These are phyloP conservation scores for Choiromyces venosus DNA, from an alignment of 495 filamentous ascomycete genomes.

Conservation along the genomic window DNA sequence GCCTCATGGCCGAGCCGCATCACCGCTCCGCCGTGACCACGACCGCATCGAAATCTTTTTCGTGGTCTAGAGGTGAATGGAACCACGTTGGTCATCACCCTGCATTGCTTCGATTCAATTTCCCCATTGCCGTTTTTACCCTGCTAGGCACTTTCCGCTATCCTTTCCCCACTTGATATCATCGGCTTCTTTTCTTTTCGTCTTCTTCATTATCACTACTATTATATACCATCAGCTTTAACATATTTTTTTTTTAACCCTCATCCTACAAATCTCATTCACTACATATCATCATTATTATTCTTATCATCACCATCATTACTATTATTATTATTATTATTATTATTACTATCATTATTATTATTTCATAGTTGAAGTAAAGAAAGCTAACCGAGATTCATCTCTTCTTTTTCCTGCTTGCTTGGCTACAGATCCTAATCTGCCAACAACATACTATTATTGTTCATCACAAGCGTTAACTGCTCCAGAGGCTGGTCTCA, in stretches of 20 bases:
- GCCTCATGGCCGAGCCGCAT: slow-evolving; percentile 38
- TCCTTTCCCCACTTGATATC: background rate
- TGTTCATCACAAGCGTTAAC: background rate
- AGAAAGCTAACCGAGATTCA: background rate
- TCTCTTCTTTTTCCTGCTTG: too few species aligned
- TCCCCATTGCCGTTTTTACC: background rate
- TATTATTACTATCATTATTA: background rate
- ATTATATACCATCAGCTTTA: background rate
- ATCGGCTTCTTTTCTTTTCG: background rate
- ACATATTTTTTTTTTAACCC: background rate
- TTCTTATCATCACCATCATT: too few species aligned
- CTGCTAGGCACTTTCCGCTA: background rate
- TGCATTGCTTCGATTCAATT: slow-evolving; percentile 19
- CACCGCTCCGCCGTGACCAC: slow-evolving; percentile 23
- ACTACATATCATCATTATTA: background rate
- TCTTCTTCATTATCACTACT: background rate
- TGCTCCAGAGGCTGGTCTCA: background rate
- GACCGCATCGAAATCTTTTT: slow-evolving; percentile 26
- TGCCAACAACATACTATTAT: background rate
- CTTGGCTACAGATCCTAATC: background rate
- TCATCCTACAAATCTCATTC: background rate
- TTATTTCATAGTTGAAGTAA: background rate
- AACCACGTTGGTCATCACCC: slow-evolving; percentile 38
- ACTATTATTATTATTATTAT: background rate
- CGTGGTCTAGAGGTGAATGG: slow-evolving; percentile 32